A percentile compares a stretch with the other conserved stretches of the same genome.
These are phyloP conservation scores for Tremella mesenterica DNA, from an alignment of 768 basidiomycete species.

Conservation along the genomic window DNA sequence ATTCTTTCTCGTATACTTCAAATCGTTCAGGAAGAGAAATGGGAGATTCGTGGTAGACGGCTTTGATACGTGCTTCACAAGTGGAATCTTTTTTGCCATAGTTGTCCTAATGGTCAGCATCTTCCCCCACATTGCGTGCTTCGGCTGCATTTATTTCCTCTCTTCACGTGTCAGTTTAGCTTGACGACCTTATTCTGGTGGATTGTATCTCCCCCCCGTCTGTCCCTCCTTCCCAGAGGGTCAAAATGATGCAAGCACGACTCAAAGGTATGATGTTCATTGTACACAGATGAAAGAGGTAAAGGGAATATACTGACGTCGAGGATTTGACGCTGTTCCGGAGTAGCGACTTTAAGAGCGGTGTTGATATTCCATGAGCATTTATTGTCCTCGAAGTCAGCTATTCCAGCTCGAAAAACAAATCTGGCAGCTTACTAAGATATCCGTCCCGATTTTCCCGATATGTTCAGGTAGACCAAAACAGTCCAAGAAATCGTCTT, in stretches of 20 bases:
- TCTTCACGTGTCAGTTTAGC: too few relatives aligned
- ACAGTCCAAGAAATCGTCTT: conserved; percentile 95
- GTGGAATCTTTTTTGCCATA: conserved; percentile 57
- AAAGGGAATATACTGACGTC: conserved; percentile 48
- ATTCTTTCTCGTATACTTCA: conserved; percentile 65
- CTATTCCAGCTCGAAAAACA: neutral
- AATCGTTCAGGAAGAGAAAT: conserved; percentile 58
- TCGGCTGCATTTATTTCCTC: too few relatives aligned
- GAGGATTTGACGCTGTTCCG: conserved; percentile 48
- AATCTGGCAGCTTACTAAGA: conserved; percentile 49
- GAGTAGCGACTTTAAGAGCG: conserved; percentile 53
- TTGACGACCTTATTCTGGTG: neutral
- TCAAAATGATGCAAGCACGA: too few relatives aligned
- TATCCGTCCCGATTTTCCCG: conserved; percentile 96
- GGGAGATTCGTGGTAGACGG: conserved; percentile 62
- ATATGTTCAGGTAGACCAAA: conserved; percentile 81
- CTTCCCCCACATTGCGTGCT: too few relatives aligned
- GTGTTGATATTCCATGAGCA: conserved; percentile 94
- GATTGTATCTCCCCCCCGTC: too few relatives aligned
- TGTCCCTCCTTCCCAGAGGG: too few relatives aligned
- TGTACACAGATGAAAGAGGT: too few relatives aligned
- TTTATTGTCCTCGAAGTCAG: conserved; percentile 66
- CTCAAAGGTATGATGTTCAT: too few relatives aligned
- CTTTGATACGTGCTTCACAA: conserved; percentile 58
- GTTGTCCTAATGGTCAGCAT: conserved; percentile 47